Conservation (phyloP, 2,329 filamentous ascomycete genomes). For the Trichoderma atrobrunneum region DNA sequence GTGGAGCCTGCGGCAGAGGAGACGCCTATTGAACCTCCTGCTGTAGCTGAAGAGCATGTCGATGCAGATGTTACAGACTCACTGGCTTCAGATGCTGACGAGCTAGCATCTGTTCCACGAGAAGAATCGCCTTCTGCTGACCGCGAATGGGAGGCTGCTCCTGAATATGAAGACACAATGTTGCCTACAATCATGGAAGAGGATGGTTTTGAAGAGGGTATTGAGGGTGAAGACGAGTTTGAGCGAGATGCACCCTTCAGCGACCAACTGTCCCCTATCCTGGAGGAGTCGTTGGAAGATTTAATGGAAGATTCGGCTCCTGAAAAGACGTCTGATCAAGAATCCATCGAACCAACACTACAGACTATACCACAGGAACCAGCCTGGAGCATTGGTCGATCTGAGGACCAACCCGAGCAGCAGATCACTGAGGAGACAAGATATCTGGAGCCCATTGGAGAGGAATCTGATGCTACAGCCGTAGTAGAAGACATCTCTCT, state of each 20-base stretch:
- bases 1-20: background rate
- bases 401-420: background rate
- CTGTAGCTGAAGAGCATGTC: background rate
- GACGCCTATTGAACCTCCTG: background rate
- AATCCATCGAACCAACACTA: background rate
- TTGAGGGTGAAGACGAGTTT: background rate
- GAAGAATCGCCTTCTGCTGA: background rate
- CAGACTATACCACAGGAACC: background rate
- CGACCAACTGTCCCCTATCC: constrained; percentile 2
- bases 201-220: background rate
- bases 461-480: background rate
- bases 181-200: constrained; percentile 9
- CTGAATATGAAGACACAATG: background rate
- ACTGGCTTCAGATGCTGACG: background rate
- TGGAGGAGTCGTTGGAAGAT: constrained; percentile 8
- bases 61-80: background rate
- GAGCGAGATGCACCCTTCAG: background rate
- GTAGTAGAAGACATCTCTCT: background rate
- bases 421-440: background rate
- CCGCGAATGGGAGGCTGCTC: background rate
- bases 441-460: background rate
- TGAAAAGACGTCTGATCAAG: background rate
- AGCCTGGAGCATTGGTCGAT: background rate
- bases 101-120: background rate
- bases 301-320: background rate